Evolutionary conservation across 768 basidiomycete genomes (phyloP).

Genomic region (Lyophyllum decastes): DNA sequence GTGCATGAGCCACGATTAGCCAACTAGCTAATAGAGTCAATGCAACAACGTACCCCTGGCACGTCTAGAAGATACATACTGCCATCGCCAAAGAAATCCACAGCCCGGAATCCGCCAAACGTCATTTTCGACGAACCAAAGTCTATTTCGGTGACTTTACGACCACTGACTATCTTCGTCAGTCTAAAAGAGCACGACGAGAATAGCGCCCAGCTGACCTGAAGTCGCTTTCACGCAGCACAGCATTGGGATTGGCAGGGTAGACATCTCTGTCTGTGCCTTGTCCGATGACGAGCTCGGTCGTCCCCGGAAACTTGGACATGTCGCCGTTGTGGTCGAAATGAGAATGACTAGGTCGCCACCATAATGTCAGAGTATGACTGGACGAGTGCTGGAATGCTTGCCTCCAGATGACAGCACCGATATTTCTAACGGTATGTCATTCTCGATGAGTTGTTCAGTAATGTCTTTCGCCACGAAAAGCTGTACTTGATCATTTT

Average conservation of each 20-base stretch:
- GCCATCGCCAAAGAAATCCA: slow-evolving; percentile 2
- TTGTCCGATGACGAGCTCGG: neutral
- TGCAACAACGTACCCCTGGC: neutral
- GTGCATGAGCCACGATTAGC: neutral
- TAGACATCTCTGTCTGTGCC: neutral
- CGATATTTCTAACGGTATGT: neutral
- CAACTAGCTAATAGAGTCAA: neutral
- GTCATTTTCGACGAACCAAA: neutral
- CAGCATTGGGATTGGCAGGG: neutral
- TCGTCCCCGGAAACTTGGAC: slow-evolving; percentile 1
- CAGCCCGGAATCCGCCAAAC: slow-evolving; percentile 2
- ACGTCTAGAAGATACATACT: slow-evolving; percentile 4
- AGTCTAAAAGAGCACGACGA: neutral
- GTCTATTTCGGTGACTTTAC: neutral
- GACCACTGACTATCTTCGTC: neutral
- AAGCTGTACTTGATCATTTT: neutral
- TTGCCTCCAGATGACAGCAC: slow-evolving; percentile 2
- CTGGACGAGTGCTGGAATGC: neutral
- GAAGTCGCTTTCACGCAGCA: slow-evolving; percentile 1
- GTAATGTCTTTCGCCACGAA: slow-evolving; percentile 1
- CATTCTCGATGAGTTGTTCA: neutral
- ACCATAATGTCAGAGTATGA: too few relatives aligned
- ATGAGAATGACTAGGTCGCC: neutral
- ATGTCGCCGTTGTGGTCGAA: slow-evolving; percentile 6
- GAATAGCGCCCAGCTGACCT: neutral